Evolutionary conservation across 805 yeast species (phyloP).

Genomic region (Candida maris): DNA sequence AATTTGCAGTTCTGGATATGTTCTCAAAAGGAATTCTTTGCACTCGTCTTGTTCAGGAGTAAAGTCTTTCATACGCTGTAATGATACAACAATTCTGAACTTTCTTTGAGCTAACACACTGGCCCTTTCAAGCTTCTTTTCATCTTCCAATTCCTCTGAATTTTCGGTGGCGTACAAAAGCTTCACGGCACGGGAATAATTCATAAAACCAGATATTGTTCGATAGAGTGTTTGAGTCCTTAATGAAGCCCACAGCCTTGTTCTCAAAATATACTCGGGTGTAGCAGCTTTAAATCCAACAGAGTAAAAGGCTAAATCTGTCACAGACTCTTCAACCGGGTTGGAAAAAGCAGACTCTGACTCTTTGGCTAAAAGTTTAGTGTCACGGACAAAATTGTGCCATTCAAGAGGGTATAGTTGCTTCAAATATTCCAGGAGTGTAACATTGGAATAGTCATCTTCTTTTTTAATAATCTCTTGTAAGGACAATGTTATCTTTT

Average conservation of each 20-base stretch:
- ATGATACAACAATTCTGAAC: constrained; percentile 60
- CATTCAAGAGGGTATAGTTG: constrained; percentile 55
- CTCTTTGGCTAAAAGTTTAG: constrained; percentile 52
- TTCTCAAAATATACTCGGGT: constrained; percentile 61
- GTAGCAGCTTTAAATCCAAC: constrained; percentile 67
- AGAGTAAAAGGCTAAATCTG: constrained; percentile 64
- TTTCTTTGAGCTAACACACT: constrained; percentile 57
- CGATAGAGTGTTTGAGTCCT: constrained; percentile 79
- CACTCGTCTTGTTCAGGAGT: constrained; percentile 54
- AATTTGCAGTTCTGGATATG: constrained; percentile 65
- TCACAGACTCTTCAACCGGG: constrained; percentile 20
- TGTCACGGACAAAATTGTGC: constrained; percentile 55
- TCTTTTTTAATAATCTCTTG: constrained; percentile 77
- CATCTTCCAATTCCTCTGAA: constrained; percentile 35
- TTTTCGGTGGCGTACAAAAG: constrained; percentile 55
- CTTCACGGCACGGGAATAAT: constrained; percentile 69
- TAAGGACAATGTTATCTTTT: constrained; percentile 70
- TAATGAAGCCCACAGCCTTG: constrained; percentile 83
- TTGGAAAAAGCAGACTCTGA: constrained; percentile 12
- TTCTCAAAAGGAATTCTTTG: constrained; percentile 55
- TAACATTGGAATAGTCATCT: constrained; percentile 55
- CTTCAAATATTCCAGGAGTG: constrained; percentile 53
- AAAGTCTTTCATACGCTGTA: constrained; percentile 58
- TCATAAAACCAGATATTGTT: constrained; percentile 79
- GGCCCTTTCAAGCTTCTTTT: constrained; percentile 40